Evolutionary conservation across 352 stramenopile species (phyloP), one percentile per base, ranked within the genome.

Genomic region (Blastocystis hominis): DNA sequence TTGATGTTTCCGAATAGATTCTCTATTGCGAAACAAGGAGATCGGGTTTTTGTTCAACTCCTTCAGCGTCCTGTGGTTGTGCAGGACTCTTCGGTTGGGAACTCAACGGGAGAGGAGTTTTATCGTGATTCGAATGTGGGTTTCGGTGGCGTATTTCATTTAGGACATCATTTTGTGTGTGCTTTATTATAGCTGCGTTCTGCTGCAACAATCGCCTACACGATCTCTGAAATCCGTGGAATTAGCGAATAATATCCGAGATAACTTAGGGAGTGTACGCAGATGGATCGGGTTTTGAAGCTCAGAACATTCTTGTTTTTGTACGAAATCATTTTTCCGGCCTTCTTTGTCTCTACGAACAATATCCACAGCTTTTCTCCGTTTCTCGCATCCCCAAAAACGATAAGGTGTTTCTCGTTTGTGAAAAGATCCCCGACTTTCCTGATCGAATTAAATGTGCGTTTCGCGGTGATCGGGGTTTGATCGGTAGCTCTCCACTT

Each of bases 221-320:
- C 36, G n/a, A 9, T 53, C 64, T n/a, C 36, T 76, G 15, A 76
- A 76, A 50, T 76, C 64, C 10, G 64, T 76, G 6, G 40, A 54
- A 56, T 30, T 76, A 20, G 64, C 64, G 7, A 76, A 76, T 50
- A 76, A 38, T 42, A 76, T 76, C 36, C 64, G 64, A 15, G 64
- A 76, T 38, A 44, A 76, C 54, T 34, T 76, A 10, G 64, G 64
- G 17, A 17, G 13, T 9, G 64, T 76, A 44, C 13, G 9, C 44
- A 15, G 6, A 2, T n/a, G 0, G 0, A 20, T 5, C 13, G 36
- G 10, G 10, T 53, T 30, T 4, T 54, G 4, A 53, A 17, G 3
- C 44, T 7, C 36, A 76, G 64, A 42, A 76, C 30, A 20, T 20
- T 9, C 64, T 76, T 7, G 10, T 9, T 10, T n/a, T 76, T 7